A percentile compares a stretch with the other conserved stretches of the same genome.
Evolutionary conservation across 768 basidiomycete species (phyloP).

Genomic region (Macrocybe gigantea): DNA sequence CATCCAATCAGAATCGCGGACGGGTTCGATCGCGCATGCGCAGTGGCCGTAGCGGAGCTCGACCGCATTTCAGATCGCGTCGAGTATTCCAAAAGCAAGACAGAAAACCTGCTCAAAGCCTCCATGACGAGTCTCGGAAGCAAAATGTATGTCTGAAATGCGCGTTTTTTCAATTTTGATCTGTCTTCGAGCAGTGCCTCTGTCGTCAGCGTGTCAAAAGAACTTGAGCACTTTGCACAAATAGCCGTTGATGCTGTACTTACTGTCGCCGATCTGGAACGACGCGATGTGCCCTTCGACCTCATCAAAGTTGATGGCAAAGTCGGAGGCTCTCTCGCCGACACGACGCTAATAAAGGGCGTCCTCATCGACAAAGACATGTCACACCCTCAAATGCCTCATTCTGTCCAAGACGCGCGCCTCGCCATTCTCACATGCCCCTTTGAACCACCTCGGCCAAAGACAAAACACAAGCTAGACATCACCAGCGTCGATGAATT

Average conservation of each 20-base stretch:
- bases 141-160: slow-evolving; percentile 72
- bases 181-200: neutral
- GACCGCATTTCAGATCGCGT: slow-evolving; percentile 89
- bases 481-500: slow-evolving; percentile 96
- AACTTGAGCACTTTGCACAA: slow-evolving; percentile 90
- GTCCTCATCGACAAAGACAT: slow-evolving; percentile 99
- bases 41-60: slow-evolving; percentile 84
- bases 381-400: slow-evolving; percentile 99
- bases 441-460: slow-evolving; percentile 97
- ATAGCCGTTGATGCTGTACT: slow-evolving; percentile 98
- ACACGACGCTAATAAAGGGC: slow-evolving; percentile 92
- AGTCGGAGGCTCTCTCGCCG: slow-evolving; percentile 94
- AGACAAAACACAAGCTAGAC: slow-evolving; percentile 98
- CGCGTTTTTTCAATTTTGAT: neutral
- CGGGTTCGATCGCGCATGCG: slow-evolving; percentile 93
- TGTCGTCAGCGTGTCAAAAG: slow-evolving; percentile 83
- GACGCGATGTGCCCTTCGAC: slow-evolving; percentile 94
- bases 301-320: slow-evolving; percentile 99
- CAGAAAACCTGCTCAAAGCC: slow-evolving; percentile 85
- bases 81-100: slow-evolving; percentile 76
- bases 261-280: slow-evolving; percentile 89
- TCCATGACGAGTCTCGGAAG: slow-evolving; percentile 95
- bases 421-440: slow-evolving; percentile 98
- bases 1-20: slow-evolving; percentile 99
- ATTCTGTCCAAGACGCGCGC: slow-evolving; percentile 78